phyloP scores from a whole-genome alignment of 306 rosid species.

The Glycine latifolia region DNA sequence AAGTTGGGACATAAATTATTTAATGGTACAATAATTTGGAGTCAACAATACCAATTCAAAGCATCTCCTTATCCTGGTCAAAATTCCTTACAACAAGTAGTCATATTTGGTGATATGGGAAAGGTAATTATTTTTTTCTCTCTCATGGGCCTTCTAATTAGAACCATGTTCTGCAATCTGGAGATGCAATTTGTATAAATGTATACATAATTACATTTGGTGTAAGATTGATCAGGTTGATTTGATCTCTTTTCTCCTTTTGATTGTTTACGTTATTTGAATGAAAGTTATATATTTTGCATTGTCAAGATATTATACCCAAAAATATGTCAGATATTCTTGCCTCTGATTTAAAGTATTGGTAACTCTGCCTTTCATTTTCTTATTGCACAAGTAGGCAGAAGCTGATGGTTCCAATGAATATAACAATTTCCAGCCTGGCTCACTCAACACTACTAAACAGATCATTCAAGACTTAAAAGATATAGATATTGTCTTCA shows the following conservation, averaged over 20 bases:
- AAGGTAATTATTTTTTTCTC: slow-evolving; percentile 59
- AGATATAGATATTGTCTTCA: slow-evolving; percentile 83
- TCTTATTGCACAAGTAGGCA: slow-evolving; percentile 59
- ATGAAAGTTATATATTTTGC: not conserved
- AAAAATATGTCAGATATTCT: slow-evolving; percentile 7
- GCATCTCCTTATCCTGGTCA: slow-evolving; percentile 96
- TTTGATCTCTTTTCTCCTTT: slow-evolving; percentile 17
- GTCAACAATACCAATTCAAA: slow-evolving; percentile 74
- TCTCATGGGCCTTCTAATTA: too few species aligned
- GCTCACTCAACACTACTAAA: slow-evolving; percentile 82
- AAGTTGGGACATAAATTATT: slow-evolving; percentile 76
- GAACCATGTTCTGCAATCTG: not conserved
- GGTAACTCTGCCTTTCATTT: slow-evolving; percentile 26
- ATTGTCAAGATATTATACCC: slow-evolving; percentile 5
- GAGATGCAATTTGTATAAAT: not conserved
- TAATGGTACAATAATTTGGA: slow-evolving; percentile 72
- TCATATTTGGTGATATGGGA: slow-evolving; percentile 97
- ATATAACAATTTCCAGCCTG: slow-evolving; percentile 84
- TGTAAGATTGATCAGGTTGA: not conserved
- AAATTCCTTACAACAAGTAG: slow-evolving; percentile 82
- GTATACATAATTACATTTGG: not conserved
- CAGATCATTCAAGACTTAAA: slow-evolving; percentile 77
- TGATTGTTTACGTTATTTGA: not conserved
- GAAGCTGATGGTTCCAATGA: slow-evolving; percentile 98
- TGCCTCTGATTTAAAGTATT: slow-evolving; percentile 18